phyloP scores from a whole-genome alignment of 257 asterid genomes.

The Solanum piurae region DNA sequence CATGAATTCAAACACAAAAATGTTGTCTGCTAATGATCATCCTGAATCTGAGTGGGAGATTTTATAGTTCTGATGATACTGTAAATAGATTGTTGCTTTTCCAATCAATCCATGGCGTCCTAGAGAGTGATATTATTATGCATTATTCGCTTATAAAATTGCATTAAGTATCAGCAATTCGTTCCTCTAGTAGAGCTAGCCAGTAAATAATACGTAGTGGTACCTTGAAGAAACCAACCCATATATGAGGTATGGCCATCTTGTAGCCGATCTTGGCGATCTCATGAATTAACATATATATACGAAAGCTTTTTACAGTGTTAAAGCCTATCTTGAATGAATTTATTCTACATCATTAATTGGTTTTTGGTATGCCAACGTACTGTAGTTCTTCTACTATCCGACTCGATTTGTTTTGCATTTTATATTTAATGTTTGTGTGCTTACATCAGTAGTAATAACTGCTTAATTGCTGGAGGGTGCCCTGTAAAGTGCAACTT shows the following conservation, averaged over 20 bases:
- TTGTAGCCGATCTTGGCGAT: neutral
- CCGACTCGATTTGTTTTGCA: neutral
- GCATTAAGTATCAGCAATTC: neutral
- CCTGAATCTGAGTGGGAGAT: slow-evolving; percentile 42
- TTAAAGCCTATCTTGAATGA: neutral
- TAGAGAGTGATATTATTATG: neutral
- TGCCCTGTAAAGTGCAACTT: neutral
- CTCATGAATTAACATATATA: neutral
- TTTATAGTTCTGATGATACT: slow-evolving; percentile 11
- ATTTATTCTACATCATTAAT: neutral
- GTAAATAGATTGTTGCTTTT: neutral
- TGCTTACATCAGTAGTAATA: neutral
- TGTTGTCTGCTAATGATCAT: neutral
- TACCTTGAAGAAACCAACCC: neutral
- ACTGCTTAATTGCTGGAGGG: neutral
- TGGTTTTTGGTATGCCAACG: too few relatives aligned
- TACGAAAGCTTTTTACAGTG: neutral
- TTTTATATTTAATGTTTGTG: neutral
- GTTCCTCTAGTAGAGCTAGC: neutral
- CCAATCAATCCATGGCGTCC: neutral
- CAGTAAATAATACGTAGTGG: neutral
- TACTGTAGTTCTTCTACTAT: neutral
- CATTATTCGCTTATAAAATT: neutral
- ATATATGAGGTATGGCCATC: neutral
- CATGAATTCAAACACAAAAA: neutral